phyloP scores from a whole-genome alignment of 305 asterid species.

The Rubia balearica region DNA sequence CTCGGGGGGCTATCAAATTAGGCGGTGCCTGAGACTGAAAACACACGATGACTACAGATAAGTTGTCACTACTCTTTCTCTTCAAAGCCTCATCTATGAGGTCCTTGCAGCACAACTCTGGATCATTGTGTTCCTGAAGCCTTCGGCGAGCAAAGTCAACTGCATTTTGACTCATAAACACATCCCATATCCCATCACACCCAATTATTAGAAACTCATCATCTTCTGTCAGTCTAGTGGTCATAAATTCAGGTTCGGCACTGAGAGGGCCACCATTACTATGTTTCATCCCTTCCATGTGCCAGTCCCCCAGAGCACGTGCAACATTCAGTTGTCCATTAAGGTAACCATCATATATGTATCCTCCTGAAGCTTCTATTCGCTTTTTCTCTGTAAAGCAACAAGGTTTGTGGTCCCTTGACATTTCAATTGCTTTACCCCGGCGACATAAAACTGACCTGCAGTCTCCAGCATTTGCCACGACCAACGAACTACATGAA shows the following conservation, averaged over 20 bases:
- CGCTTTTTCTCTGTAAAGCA: slow-evolving; percentile 56
- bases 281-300: slow-evolving; percentile 76
- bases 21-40: slow-evolving; percentile 75
- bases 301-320: slow-evolving; percentile 98
- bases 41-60: slow-evolving; percentile 83
- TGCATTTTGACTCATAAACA: slow-evolving; percentile 84
- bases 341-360: slow-evolving; percentile 75
- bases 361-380: slow-evolving; percentile 92
- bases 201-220: slow-evolving; percentile 95
- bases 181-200: slow-evolving; percentile 97
- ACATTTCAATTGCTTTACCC: slow-evolving; percentile 96
- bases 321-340: slow-evolving; percentile 93
- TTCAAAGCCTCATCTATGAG: slow-evolving; percentile 84
- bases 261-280: slow-evolving; percentile 79
- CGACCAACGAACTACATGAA: slow-evolving; percentile 63
- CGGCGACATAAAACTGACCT: slow-evolving; percentile 93
- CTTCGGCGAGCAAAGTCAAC: slow-evolving; percentile 90
- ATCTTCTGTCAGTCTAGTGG: slow-evolving; percentile 58
- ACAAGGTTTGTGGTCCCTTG: slow-evolving; percentile 82
- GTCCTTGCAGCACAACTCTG: slow-evolving; percentile 70
- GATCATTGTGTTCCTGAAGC: slow-evolving; percentile 90
- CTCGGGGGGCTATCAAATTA: slow-evolving; percentile 62
- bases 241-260: slow-evolving; percentile 87
- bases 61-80: slow-evolving; percentile 77
- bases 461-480: slow-evolving; percentile 98